phyloP scores from a whole-genome alignment of 352 stramenopile genomes.

The Pythium insidiosum region DNA sequence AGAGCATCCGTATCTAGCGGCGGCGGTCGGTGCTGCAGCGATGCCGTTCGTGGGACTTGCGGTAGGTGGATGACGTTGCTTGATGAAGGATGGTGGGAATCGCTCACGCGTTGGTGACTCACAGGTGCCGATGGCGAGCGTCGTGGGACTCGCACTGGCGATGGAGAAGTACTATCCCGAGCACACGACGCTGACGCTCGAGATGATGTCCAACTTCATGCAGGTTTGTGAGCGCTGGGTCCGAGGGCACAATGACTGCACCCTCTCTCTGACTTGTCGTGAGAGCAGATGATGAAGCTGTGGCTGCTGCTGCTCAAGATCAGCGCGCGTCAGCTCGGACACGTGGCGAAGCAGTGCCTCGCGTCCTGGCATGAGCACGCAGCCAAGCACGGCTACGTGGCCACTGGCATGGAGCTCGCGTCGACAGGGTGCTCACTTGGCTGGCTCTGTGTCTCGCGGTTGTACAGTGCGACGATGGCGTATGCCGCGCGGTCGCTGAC shows the following conservation, averaged over 20 bases:
- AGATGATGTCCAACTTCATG: constrained; percentile 65
- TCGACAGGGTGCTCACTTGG: constrained; percentile 57
- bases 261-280: background rate
- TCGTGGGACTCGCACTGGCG: constrained; percentile 60
- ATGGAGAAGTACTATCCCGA: constrained; percentile 79
- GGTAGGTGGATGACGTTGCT: too few relatives aligned
- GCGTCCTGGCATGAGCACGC: constrained; percentile 70
- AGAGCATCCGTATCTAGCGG: constrained; percentile 55
- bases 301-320: constrained; percentile 77
- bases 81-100: too few relatives aligned
- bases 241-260: too few relatives aligned
- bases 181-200: constrained; percentile 51
- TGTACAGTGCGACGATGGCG: constrained; percentile 40
- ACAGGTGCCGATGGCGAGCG: constrained; percentile 64
- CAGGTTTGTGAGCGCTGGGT: constrained; percentile 32
- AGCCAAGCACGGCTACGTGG: constrained; percentile 47
- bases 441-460: constrained; percentile 44
- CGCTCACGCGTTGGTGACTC: background rate
- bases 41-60: constrained; percentile 73
- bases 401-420: constrained; percentile 58
- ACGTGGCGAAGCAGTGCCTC: constrained; percentile 60
- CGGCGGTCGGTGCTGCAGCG: constrained; percentile 42
- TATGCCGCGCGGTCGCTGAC: constrained; percentile 11
- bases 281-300: constrained; percentile 71
- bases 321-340: constrained; percentile 49